phyloP scores from a whole-genome alignment of 192 early-diverging fungal species.

The Jimgerdemannia flammicorona region DNA sequence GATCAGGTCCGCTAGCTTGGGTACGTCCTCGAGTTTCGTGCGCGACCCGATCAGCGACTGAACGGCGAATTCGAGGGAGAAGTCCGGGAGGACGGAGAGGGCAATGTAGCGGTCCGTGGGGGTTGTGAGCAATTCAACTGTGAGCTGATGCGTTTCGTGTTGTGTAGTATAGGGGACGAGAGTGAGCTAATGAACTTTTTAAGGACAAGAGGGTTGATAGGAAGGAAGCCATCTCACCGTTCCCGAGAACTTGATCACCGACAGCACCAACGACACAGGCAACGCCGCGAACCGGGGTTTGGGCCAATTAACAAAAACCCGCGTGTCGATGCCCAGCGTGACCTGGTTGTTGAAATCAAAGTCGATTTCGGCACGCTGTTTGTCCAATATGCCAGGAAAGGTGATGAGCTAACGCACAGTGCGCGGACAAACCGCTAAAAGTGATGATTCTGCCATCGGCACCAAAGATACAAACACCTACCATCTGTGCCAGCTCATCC shows the following conservation, averaged over 20 bases:
- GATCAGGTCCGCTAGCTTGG: constrained; percentile 88
- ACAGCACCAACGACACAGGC: constrained; percentile 83
- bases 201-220: neutral
- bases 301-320: constrained; percentile 95
- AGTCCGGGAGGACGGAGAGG: constrained; percentile 58
- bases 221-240: constrained; percentile 53
- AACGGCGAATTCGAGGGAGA: constrained; percentile 83
- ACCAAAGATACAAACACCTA: constrained; percentile 13
- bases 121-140: constrained; percentile 4
- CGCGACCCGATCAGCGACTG: constrained; percentile 90
- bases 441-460: neutral
- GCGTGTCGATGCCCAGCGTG: constrained; percentile 90
- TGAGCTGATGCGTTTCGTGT: constrained; percentile 7
- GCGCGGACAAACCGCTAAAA: neutral
- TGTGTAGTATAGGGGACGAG: constrained; percentile 9
- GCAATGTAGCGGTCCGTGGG: constrained; percentile 46
- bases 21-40: constrained; percentile 96
- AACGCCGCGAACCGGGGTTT: constrained; percentile 82
- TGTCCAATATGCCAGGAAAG: neutral
- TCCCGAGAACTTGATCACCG: constrained; percentile 85
- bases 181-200: neutral
- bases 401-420: no score
- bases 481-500: constrained; percentile 46
- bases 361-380: constrained; percentile 70
- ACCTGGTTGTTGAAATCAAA: constrained; percentile 91